Base-by-base conservation (phyloP, 257 asterid genomes). In the Phtheirospermum japonicum region DNA sequence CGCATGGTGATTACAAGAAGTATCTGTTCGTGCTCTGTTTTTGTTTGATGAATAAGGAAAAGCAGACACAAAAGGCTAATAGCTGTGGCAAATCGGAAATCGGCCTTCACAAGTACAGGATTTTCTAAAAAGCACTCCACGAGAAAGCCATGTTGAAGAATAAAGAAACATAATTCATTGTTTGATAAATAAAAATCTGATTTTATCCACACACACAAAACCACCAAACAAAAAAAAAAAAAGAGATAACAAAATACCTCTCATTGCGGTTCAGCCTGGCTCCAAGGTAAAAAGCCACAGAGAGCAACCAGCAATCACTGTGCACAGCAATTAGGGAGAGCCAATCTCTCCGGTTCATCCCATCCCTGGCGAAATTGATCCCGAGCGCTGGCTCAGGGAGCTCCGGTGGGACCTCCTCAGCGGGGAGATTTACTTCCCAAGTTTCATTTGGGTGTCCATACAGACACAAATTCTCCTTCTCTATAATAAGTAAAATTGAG, bases 391-490 rank as follows among this genome's bases (percentile, higher is more conserved):
- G 97, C 73, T 87, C 97, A 12, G 96, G 97, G 67, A 90, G 91
- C 83, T 90, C 96, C 0, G 97, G 97, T 26, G 97, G 97, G 68
- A 90, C 97, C 69, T 90, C 97, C 81, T 90, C 97, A 16, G 95
- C 97, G 19, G 97, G 97, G 45, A 90, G 91, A 81, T 76, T 83
- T 39, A 90, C 97, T 73, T 90, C 95, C 96, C 97, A 90, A 9
- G 89, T 79, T 80, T 87, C 96, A 82, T 87, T 83, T 56, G 95
- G 75, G 76, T 90, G 96, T 53, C 96, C 97, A 73, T 90, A 90
- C 8, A 90, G 79, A 73, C 96, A 90, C 80, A 90, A 78, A 78
- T 90, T 90, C 67, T 90, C 97, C 85, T 90, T 90, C 78, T 90
- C 97, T 90, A 69, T 53, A 61, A 49, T 37, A 53, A 68, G 46